Evolutionary conservation across 306 rosid species (phyloP).

Genomic region (Medicago ruthenica): DNA sequence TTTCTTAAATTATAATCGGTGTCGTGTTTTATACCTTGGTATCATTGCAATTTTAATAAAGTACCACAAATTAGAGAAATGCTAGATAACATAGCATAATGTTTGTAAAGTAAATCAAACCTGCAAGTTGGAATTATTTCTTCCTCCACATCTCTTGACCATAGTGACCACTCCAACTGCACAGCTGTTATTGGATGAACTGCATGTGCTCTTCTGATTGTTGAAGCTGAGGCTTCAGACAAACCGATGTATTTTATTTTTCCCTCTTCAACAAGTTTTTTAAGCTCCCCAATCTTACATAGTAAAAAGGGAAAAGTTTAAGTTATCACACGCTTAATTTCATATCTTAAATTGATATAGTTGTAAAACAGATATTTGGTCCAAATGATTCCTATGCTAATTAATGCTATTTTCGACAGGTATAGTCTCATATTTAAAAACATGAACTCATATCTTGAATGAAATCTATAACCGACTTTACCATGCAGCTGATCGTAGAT

Average conservation of each 20-base stretch:
- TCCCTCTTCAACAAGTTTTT: constrained; percentile 69
- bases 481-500: too few relatives aligned
- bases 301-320: neutral
- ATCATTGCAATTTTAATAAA: neutral
- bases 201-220: constrained; percentile 78
- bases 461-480: too few relatives aligned
- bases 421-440: too few relatives aligned
- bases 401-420: too few relatives aligned
- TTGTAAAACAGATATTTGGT: too few relatives aligned
- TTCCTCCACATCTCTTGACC: constrained; percentile 68
- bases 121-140: constrained; percentile 70
- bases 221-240: constrained; percentile 70
- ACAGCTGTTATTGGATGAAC: constrained; percentile 72
- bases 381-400: too few relatives aligned
- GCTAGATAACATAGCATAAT: neutral
- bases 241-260: constrained; percentile 66
- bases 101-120: constrained; percentile 29
- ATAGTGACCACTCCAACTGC: constrained; percentile 69
- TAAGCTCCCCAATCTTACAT: constrained; percentile 67
- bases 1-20: neutral
- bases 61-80: neutral
- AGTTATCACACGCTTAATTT: neutral
- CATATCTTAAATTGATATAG: too few relatives aligned
- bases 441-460: too few relatives aligned
- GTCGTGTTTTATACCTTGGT: neutral